Conservation (phyloP, 2,329 filamentous ascomycete genomes). For the Alternaria gansuensis region DNA sequence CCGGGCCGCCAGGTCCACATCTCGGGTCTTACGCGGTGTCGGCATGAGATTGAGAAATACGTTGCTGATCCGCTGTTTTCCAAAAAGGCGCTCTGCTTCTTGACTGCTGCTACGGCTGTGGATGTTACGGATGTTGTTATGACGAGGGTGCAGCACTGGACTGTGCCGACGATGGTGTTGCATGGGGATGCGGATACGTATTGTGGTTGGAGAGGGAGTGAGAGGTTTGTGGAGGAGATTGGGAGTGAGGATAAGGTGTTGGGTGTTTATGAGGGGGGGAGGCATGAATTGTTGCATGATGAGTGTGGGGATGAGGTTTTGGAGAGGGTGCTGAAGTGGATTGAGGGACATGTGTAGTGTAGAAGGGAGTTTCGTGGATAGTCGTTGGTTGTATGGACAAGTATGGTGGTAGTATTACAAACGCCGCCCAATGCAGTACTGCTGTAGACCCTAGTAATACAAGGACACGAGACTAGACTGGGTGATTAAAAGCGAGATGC, state of each 20-base stretch:
- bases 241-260: slow-evolving; percentile 9
- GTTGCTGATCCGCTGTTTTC: slow-evolving; percentile 2
- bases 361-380: neutral
- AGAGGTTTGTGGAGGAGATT: slow-evolving; percentile 12
- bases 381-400: neutral
- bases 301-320: slow-evolving; percentile 15
- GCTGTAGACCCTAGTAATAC: neutral
- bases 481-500: neutral
- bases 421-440: neutral
- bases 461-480: neutral
- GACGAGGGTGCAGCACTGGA: slow-evolving; percentile 4
- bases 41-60: neutral
- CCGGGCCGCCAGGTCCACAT: neutral
- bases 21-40: neutral
- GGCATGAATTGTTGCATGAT: slow-evolving; percentile 21
- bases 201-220: slow-evolving; percentile 17
- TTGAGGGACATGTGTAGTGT: neutral
- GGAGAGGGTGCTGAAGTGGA: slow-evolving; percentile 9
- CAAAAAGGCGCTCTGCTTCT: slow-evolving; percentile 11
- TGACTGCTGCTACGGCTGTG: slow-evolving; percentile 15
- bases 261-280: slow-evolving; percentile 11
- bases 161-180: slow-evolving; percentile 13
- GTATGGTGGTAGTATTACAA: neutral
- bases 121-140: slow-evolving; percentile 11
- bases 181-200: slow-evolving; percentile 20